Percentiles rank a stretch among this genome's conserved stretches.
phyloP scores from a whole-genome alignment of 2,329 filamentous ascomycete genomes.

The Phoma sp. region DNA sequence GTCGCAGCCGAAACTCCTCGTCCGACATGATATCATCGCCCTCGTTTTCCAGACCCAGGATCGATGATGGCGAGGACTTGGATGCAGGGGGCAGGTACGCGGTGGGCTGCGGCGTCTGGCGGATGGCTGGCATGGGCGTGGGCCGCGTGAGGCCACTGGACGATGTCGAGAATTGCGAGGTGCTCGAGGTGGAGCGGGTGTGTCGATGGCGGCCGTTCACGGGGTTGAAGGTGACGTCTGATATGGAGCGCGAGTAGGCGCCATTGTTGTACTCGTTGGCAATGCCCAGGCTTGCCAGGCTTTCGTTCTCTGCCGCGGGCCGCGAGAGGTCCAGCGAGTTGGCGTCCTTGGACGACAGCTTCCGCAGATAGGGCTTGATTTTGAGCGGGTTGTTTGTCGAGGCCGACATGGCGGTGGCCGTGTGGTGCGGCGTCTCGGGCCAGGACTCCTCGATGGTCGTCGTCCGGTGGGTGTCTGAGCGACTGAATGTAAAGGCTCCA shows the following conservation, averaged over 20 bases:
- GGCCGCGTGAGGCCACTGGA: constrained; percentile 57
- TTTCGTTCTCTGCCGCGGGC: constrained; percentile 61
- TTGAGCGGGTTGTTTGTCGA: constrained; percentile 46
- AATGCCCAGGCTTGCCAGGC: constrained; percentile 60
- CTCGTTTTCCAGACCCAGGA: constrained; percentile 53
- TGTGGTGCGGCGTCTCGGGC: constrained; percentile 33
- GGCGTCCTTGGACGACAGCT: constrained; percentile 57
- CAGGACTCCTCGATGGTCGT: constrained; percentile 46
- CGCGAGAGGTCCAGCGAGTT: constrained; percentile 61
- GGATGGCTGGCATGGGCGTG: constrained; percentile 60
- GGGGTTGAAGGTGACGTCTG: constrained; percentile 53
- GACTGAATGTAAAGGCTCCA: constrained; percentile 40
- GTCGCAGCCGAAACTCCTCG: constrained; percentile 51
- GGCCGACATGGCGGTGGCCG: constrained; percentile 18
- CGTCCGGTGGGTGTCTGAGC: constrained; percentile 41
- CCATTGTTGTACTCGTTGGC: constrained; percentile 50
- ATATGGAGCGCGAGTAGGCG: constrained; percentile 47
- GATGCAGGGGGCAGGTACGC: constrained; percentile 59
- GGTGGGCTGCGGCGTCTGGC: constrained; percentile 58
- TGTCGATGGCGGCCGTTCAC: constrained; percentile 53
- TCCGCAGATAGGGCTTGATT: constrained; percentile 63
- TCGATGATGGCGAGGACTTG: constrained; percentile 57
- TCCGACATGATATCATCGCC: constrained; percentile 55
- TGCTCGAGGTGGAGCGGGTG: constrained; percentile 60
- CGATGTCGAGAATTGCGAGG: constrained; percentile 59